phyloP scores from a whole-genome alignment of 2,329 filamentous ascomycete genomes.

The Ampelomyces quisqualis region DNA sequence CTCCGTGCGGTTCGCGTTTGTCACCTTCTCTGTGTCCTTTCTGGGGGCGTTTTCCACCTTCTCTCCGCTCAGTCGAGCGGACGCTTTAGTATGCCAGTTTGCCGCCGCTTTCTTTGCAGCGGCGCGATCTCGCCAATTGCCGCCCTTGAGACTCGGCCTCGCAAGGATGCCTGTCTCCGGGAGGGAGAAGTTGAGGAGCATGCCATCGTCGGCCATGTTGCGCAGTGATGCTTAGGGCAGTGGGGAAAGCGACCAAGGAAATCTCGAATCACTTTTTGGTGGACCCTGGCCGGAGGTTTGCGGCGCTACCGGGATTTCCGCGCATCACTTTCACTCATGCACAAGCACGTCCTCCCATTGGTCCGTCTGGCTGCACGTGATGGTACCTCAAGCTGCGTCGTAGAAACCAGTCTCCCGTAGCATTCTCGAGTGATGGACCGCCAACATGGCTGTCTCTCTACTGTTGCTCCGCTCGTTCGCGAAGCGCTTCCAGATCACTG shows the following conservation, averaged over 20 bases:
- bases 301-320: not conserved
- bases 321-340: not conserved
- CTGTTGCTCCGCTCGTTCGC: slow-evolving; percentile 9
- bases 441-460: slow-evolving; percentile 18
- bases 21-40: slow-evolving; percentile 22
- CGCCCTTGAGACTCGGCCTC: slow-evolving; percentile 73
- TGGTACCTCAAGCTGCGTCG: slow-evolving; percentile 26
- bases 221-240: not conserved
- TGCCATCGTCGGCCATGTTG: slow-evolving; percentile 87
- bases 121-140: slow-evolving; percentile 87
- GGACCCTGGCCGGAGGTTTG: slow-evolving; percentile 12
- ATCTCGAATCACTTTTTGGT: slow-evolving; percentile 20
- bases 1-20: slow-evolving; percentile 35
- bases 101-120: slow-evolving; percentile 70
- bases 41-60: slow-evolving; percentile 14
- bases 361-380: slow-evolving; percentile 5
- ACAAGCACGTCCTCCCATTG: too few species aligned
- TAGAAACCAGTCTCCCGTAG: slow-evolving; percentile 25
- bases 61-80: slow-evolving; percentile 34
- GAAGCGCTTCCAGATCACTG: slow-evolving; percentile 5
- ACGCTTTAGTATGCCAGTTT: slow-evolving; percentile 52
- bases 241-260: slow-evolving; percentile 1
- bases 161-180: slow-evolving; percentile 65
- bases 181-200: slow-evolving; percentile 90
- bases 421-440: slow-evolving; percentile 14